Base-by-base conservation (phyloP, 768 basidiomycete species). In the Suillus bovinus region DNA sequence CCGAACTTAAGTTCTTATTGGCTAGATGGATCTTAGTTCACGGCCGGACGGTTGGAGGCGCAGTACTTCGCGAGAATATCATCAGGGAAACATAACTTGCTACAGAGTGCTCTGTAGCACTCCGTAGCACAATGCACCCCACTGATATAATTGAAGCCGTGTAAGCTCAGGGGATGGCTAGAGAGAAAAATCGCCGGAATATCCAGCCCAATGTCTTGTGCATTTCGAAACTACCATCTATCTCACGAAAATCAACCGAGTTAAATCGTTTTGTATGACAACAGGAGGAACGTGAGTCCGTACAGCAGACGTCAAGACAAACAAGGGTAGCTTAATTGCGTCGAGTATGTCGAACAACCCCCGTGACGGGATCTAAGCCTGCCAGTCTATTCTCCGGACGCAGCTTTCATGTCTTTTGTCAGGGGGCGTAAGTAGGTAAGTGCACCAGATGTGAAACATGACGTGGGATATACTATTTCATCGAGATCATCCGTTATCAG, bases 391-490 rank as follows among this genome's bases (percentile, higher is more conserved):
- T 60, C 68, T 13, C 63, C 65, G 5, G 70, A 74, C 41, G 73
- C 73, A 14, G 74, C 74, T 41, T 63, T 72, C 59, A 72, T 74
- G 49, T 72, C 74, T 13, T 52, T 64, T 27, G 72, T 70, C 33
- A 72, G 70, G 55, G 69, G 71, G 20, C 71, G 70, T 6, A 31
- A 72, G n/a, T 95, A 97, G 14, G 87, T 82, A 42, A 99, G 79
- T 62, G 85, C 74, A 11, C 91, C 90, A 54, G 79, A 84, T 14
- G 77, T 72, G 77, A 99, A 91, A 69, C 90, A 93, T 1, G 94
- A 93, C 0, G 94, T 94, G n/a, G 73, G 72, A 8, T 82, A 78
- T 42, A 98, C 72, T 53, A 98, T 86, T 27, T 85, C 81, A 20
- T 71, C 66, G 17, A 98, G 79, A 58, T 97, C 87, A 34, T 83